Percentiles rank a stretch among this genome's conserved stretches.
phyloP scores from a whole-genome alignment of 768 basidiomycete genomes.

The Suillus subalutaceus region DNA sequence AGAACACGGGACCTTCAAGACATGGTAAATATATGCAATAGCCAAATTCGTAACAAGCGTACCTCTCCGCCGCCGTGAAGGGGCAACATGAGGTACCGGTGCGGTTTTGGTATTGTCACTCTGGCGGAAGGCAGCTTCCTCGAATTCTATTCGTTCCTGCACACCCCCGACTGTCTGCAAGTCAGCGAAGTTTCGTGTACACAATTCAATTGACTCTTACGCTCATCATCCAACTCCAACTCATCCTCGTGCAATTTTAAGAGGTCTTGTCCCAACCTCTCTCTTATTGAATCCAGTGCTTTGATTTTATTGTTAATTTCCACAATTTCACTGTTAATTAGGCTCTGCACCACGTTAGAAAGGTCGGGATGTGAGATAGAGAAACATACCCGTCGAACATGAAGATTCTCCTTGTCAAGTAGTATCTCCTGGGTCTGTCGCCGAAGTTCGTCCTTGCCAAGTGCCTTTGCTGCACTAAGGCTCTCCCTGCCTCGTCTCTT shows the following conservation, averaged over 20 bases:
- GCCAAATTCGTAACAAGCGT: neutral
- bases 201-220: slow-evolving; percentile 49
- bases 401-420: slow-evolving; percentile 90
- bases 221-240: slow-evolving; percentile 93
- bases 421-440: slow-evolving; percentile 86
- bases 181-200: slow-evolving; percentile 12
- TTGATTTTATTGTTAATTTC: slow-evolving; percentile 92
- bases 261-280: slow-evolving; percentile 79
- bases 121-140: slow-evolving; percentile 46
- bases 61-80: slow-evolving; percentile 39
- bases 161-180: slow-evolving; percentile 77
- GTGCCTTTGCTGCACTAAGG: slow-evolving; percentile 64
- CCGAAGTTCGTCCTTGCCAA: slow-evolving; percentile 84
- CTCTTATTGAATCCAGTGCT: slow-evolving; percentile 77
- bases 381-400: slow-evolving; percentile 72
- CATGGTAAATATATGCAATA: slow-evolving; percentile 14
- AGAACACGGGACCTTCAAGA: slow-evolving; percentile 80
- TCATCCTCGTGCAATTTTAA: slow-evolving; percentile 93
- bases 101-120: slow-evolving; percentile 20
- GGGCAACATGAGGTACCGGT: slow-evolving; percentile 22
- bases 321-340: slow-evolving; percentile 83
- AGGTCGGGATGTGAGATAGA: slow-evolving; percentile 6
- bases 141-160: slow-evolving; percentile 78
- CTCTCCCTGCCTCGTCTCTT: slow-evolving; percentile 63
- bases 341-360: slow-evolving; percentile 51